Base-by-base conservation (phyloP, 2,329 filamentous ascomycete genomes). In the Remersonia thermophila region DNA sequence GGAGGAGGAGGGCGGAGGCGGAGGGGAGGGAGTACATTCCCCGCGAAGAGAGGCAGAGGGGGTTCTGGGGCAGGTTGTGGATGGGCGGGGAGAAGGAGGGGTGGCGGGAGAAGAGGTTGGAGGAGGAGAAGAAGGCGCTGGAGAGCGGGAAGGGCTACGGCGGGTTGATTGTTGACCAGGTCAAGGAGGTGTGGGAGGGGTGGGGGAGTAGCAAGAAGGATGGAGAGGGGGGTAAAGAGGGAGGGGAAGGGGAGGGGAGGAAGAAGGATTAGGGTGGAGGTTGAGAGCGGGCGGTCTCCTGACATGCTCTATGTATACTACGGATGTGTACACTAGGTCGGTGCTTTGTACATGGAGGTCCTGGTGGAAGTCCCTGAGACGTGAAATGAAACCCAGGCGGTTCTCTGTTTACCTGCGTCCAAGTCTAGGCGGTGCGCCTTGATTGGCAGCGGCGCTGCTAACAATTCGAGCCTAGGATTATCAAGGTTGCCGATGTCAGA, bases 101-200 rank as follows among this genome's bases (percentile, higher is more conserved):
- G 44, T 75, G 71, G 71, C 60, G 62, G 51, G 55, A 64, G 55
- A 65, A 66, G 60, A 59, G 71, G 42, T 57, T 62, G 3, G 60
- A 61, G 49, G 61, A 66, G 51, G 69, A 74, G 48, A 59, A 59
- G 41, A 65, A 65, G 53, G 69, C 67, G 39, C 52, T 76, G 27
- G 61, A 67, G 35, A 65, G 72, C 42, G 72, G 72, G 4, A 69
- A 66, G 47, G 70, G 71, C 3, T 63, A 72, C 49, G 66, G 65
- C 42, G 69, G 66, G 26, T 58, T 77, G 39, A 76, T 76, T 36
- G 55, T 65, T 42, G 67, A 72, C 7, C 71, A 75, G 53, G 58
- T 76, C 37, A 55, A 55, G n/a, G 71, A 77, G 43, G 72, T 72
- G 10, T 71, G 53, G 48, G 29, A 32, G 9, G 47, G 46, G 42